phyloP scores from a whole-genome alignment of 2,329 filamentous ascomycete species.

The Pseudophaeomoniella oleicola region DNA sequence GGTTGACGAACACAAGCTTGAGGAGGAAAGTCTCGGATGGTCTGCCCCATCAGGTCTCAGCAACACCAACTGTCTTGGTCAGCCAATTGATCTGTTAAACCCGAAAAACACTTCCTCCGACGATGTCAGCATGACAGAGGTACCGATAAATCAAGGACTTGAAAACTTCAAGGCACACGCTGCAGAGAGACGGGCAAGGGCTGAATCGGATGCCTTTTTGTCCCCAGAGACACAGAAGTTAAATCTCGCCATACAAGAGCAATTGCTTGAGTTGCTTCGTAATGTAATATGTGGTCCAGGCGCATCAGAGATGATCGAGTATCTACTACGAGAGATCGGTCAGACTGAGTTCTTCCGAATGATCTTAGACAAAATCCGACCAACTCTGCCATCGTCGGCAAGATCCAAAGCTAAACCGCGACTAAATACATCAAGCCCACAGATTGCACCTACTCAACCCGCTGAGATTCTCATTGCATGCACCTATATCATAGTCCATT shows the following conservation, averaged over 20 bases:
- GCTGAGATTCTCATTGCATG: conserved; percentile 61
- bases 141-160: conserved; percentile 24
- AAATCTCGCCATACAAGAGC: conserved; percentile 76
- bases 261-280: conserved; percentile 75
- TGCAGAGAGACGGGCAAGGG: conserved; percentile 16
- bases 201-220: conserved; percentile 21
- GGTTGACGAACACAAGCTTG: conserved; percentile 4
- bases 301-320: conserved; percentile 63
- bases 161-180: conserved; percentile 23
- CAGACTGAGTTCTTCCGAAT: conserved; percentile 68
- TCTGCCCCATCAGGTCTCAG: not conserved
- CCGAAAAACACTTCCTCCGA: conserved; percentile 6
- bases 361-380: conserved; percentile 38
- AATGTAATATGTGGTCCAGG: conserved; percentile 65
- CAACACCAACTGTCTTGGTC: not conserved
- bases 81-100: not conserved
- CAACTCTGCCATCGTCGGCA: conserved; percentile 6
- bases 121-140: conserved; percentile 20
- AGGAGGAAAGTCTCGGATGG: not conserved
- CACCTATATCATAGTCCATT: conserved; percentile 71
- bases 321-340: conserved; percentile 61
- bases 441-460: conserved; percentile 18
- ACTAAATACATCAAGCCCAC: conserved; percentile 10
- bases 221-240: conserved; percentile 56
- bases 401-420: conserved; percentile 16